Evolutionary conservation across 2,329 filamentous ascomycete genomes (phyloP).

Genomic region (Scorias spongiosa): DNA sequence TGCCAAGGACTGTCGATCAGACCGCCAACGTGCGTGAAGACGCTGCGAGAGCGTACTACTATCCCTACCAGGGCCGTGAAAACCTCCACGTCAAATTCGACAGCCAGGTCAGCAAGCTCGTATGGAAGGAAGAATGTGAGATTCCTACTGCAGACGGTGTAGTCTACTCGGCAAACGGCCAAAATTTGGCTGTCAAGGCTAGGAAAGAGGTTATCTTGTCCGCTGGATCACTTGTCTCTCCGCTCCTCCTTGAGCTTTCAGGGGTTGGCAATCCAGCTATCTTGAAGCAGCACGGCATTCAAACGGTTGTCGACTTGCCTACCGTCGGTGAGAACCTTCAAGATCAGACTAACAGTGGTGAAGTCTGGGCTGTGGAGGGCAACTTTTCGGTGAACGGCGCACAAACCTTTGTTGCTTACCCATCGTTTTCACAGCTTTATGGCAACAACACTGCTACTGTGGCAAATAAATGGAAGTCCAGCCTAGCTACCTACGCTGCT

Average conservation of each 20-base stretch:
- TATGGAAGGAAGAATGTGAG: constrained; percentile 18
- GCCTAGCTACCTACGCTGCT: constrained; percentile 15
- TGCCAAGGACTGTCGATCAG: constrained; percentile 27
- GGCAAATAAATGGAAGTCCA: constrained; percentile 9
- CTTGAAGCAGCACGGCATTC: constrained; percentile 15
- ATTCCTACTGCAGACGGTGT: constrained; percentile 4
- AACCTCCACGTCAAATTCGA: constrained; percentile 31
- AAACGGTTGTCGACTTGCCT: constrained; percentile 16
- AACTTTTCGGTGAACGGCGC: constrained; percentile 14
- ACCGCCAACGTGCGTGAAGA: constrained; percentile 27
- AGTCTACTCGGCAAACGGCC: constrained; percentile 6
- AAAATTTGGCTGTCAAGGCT: constrained; percentile 2
- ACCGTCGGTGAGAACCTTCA: constrained; percentile 23
- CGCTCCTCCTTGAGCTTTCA: constrained; percentile 21
- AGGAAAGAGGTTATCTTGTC: constrained; percentile 21
- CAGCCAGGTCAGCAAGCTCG: constrained; percentile 26
- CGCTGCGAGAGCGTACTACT: constrained; percentile 34
- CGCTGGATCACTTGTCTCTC: constrained; percentile 21
- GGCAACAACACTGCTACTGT: constrained; percentile 11
- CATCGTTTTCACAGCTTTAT: constrained; percentile 21
- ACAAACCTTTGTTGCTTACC: constrained; percentile 18
- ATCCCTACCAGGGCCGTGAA: constrained; percentile 23
- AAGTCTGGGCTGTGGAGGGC: not conserved
- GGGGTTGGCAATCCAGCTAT: constrained; percentile 20
- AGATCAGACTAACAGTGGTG: constrained; percentile 7